phyloP scores from a whole-genome alignment of 352 stramenopile species.

The Pythium volutum region DNA sequence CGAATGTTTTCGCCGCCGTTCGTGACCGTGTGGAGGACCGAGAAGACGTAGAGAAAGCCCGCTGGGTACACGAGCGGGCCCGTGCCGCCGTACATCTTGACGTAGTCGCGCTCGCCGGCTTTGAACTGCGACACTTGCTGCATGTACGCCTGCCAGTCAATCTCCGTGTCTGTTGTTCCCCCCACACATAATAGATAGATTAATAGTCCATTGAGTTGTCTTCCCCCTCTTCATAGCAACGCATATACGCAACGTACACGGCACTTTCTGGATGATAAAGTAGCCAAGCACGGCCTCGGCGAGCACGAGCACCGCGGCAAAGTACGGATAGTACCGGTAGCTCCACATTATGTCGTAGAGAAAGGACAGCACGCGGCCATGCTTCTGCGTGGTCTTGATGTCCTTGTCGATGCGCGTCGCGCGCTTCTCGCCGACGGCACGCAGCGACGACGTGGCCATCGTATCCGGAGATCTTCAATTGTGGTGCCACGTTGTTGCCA shows the following conservation, averaged over 20 bases:
- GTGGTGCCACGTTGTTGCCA: conserved; percentile 21
- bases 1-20: conserved; percentile 78
- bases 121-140: conserved; percentile 94
- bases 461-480: conserved; percentile 5
- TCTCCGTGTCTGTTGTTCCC: conserved; percentile 92
- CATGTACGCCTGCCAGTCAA: conserved; percentile 99
- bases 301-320: conserved; percentile 55
- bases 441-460: conserved; percentile 10
- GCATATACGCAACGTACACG: conserved; percentile 45
- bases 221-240: not conserved
- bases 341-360: conserved; percentile 87
- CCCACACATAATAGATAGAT: conserved; percentile 3
- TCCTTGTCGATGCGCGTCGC: conserved; percentile 85
- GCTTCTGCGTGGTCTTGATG: conserved; percentile 71
- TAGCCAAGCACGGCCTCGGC: conserved; percentile 58
- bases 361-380: conserved; percentile 65
- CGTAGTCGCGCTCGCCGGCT: conserved; percentile 94
- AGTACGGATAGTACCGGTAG: conserved; percentile 78
- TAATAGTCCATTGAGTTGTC: not conserved
- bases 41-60: conserved; percentile 97
- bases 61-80: conserved; percentile 98
- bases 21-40: conserved; percentile 90
- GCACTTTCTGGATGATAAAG: conserved; percentile 79
- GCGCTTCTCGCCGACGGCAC: conserved; percentile 32
- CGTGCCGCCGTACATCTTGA: conserved; percentile 94